Base-by-base conservation (phyloP, 139 green algal species). In the Coccomyxa sp. region DNA sequence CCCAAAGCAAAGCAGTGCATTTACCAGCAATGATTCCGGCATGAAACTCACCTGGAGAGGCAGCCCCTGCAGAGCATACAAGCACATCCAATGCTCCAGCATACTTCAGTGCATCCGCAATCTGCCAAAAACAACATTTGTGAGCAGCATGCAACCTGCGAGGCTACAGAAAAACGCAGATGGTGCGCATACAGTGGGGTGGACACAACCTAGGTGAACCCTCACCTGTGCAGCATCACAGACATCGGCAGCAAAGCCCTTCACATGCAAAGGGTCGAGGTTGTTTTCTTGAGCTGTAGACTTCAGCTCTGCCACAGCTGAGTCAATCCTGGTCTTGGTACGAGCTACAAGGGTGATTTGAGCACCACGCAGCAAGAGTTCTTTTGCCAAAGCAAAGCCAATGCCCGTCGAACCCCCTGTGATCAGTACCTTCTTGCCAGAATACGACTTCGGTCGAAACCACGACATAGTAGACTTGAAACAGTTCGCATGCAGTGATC, bases 351-450 rank as follows among this genome's bases (percentile, higher is more conserved):
- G 63, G 0, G 91, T 94, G 4, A 96, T 86, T 0, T 74, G 63
- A 25, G 88, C 89, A 59, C 83, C 83, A 13, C 83, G 75, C 17
- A 23, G 15, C 3, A 89, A 67, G 7, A 90, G 86, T 13, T 90
- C 59, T 45, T 88, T 25, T 0, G 91, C 93, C 0, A 96, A 31
- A 1, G 85, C 86, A 13, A 93, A 76, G 0, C 94, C 94, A 57
- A 97, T 86, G 13, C 94, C 94, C 31, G 92, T 89, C 0, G 88
- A 94, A 1, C 92, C 94, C 1, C 94, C 94, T 3, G 94, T 96
- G 79, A 97, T 93, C 25, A 96, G 78, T 0, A 95, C 91, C 84
- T 97, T 93, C 51, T 93, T 91, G 51, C 89, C 90, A 0, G n/a
- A 28, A 30, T 68, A 32, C 1, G 31, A 10, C 21, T 77, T 38